A percentile compares a stretch with the other conserved stretches of the same genome.
These are phyloP conservation scores for Bonia amplexicaulis DNA, from an alignment of 176 grass and related monocot genomes.

Conservation along the genomic window DNA sequence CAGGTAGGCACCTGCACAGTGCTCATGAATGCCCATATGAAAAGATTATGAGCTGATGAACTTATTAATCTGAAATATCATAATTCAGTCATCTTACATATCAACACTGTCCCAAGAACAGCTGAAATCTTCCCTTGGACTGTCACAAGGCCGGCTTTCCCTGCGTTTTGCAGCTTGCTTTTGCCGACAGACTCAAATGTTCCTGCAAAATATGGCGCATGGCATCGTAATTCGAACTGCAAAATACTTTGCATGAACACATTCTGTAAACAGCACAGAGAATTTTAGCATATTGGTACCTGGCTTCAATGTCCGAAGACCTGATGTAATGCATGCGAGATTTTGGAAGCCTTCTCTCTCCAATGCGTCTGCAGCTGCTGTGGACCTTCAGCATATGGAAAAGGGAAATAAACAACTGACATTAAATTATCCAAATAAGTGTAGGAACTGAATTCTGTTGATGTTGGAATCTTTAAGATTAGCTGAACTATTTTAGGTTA, in stretches of 20 bases:
- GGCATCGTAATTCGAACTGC: background rate
- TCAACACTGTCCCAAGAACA: constrained; percentile 75
- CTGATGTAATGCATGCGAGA: constrained; percentile 70
- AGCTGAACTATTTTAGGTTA: background rate
- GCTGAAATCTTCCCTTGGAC: constrained; percentile 89
- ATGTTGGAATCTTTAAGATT: background rate
- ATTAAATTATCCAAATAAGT: background rate
- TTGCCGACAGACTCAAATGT: constrained; percentile 68
- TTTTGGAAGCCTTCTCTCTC: constrained; percentile 85
- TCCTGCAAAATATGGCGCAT: constrained; percentile 16
- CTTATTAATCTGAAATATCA: background rate
- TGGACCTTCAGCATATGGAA: constrained; percentile 52
- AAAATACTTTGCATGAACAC: background rate
- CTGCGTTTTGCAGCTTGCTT: constrained; percentile 68
- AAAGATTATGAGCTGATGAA: background rate
- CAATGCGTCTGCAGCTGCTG: constrained; percentile 62
- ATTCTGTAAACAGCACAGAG: background rate
- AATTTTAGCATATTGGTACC: constrained; percentile 24
- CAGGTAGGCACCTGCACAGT: constrained; percentile 58
- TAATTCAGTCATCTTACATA: constrained; percentile 54
- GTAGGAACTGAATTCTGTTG: background rate
- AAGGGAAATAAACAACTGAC: background rate
- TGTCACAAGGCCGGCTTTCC: constrained; percentile 81
- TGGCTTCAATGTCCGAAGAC: constrained; percentile 86
- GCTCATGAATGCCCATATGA: background rate